These are phyloP conservation scores for Monosporascus sp. DNA, from an alignment of 2,329 filamentous ascomycete species.

Conservation along the genomic window DNA sequence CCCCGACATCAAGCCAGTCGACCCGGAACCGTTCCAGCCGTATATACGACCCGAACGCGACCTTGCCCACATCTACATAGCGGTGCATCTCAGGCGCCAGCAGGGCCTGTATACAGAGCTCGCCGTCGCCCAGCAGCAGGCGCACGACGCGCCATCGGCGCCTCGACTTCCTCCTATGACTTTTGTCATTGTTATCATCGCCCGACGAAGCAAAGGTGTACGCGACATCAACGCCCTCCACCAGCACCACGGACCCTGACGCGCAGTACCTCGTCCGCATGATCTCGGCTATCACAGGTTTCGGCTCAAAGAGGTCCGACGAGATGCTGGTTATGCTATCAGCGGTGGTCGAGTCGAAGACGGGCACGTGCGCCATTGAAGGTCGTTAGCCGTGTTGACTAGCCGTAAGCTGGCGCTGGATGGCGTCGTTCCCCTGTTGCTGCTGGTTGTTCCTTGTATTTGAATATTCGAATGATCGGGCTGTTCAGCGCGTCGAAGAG, in stretches of 20 bases:
- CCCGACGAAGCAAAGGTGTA: constrained; percentile 25
- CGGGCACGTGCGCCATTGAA: neutral
- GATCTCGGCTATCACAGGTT: constrained; percentile 43
- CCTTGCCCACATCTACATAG: constrained; percentile 39
- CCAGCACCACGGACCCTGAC: constrained; percentile 43
- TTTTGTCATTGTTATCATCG: constrained; percentile 6
- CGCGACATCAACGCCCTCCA: constrained; percentile 38
- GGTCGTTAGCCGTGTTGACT: neutral
- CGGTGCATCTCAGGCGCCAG: constrained; percentile 40
- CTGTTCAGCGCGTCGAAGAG: too few species aligned
- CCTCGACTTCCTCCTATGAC: neutral
- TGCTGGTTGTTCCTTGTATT: neutral
- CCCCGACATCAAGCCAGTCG: constrained; percentile 17
- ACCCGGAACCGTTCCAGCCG: constrained; percentile 37
- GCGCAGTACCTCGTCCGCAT: constrained; percentile 43
- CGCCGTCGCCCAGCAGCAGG: constrained; percentile 47
- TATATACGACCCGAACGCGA: constrained; percentile 45
- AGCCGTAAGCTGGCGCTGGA: neutral
- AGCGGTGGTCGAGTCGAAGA: neutral
- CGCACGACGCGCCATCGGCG: constrained; percentile 39
- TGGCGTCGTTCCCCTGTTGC: neutral
- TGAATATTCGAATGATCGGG: neutral
- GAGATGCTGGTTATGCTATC: neutral
- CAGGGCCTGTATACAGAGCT: constrained; percentile 50
- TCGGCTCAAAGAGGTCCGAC: constrained; percentile 14